Evolutionary conservation across 371 early-diverging fungal species (phyloP), one percentile per base, ranked within the genome.

Genomic region (Apophysomyces variabilis): DNA sequence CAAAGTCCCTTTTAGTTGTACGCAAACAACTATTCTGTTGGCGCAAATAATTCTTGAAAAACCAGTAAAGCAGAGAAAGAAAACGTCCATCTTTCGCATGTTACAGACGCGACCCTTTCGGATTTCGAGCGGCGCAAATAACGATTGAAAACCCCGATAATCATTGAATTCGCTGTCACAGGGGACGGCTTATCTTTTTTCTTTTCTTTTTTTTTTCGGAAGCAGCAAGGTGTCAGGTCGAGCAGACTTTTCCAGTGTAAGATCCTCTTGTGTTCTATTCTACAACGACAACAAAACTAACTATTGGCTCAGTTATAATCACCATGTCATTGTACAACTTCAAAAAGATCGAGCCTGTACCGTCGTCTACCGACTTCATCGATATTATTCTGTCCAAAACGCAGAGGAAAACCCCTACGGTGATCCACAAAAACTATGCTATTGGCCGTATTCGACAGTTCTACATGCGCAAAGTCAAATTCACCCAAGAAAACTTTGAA

Each of bases 391-490:
- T 99, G 69, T 96, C 95, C 65, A 99, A 99, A 89, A 99, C 99
- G 14, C 99, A 99, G 84, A 91, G 99, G 80, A 99, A 98, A 87
- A 99, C 99, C 35, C 99, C 99, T 12, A 99, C 99, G 13, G 99
- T 99, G 68, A 88, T 99, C 66, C 99, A 98, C 82, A 92, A 95
- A 44, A 92, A 95, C 73, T 97, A 95, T 86, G 90, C 94, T 68
- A 98, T 99, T 79, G 87, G 93, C 32, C 91, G 99, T 79, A 99
- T 99, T 74, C 86, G 99, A 67, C 91, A 93, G 77, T 99, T 99
- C 77, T 99, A 99, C 80, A 99, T 98, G 96, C 93, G 98, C 75
- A 99, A 99, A 82, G 98, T 99, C 79, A 99, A 99, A 89, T 99
- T 96, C 83, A 95, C 99, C 9, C 99, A 99, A 81, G 97, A 97